These are phyloP conservation scores for Aspergillus panamensis DNA, from an alignment of 495 filamentous ascomycete genomes.

Conservation along the genomic window DNA sequence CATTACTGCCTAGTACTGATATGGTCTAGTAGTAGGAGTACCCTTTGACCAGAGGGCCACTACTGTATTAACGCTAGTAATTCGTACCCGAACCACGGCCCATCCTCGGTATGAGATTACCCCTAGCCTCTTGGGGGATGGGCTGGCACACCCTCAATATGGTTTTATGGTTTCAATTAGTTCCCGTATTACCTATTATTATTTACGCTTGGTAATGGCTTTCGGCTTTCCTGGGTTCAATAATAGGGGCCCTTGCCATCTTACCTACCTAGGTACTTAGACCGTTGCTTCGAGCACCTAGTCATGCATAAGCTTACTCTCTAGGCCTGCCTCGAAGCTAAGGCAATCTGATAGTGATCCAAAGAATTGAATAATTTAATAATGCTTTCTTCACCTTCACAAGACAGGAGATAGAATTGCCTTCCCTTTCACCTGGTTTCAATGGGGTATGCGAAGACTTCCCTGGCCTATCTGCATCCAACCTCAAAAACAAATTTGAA, in stretches of 20 bases:
- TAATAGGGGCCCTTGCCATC: no score
- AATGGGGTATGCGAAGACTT: neutral
- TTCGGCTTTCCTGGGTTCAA: neutral
- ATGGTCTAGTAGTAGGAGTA: slow-evolving; percentile 5
- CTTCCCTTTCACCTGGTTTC: neutral
- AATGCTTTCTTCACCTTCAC: neutral
- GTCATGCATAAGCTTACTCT: neutral
- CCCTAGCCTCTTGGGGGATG: slow-evolving; percentile 20
- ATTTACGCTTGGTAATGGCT: slow-evolving; percentile 1
- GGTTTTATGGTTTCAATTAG: neutral
- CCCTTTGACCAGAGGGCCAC: neutral
- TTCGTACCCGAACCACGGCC: slow-evolving; percentile 21
- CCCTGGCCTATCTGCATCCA: neutral
- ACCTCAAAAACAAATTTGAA: slow-evolving; percentile 3
- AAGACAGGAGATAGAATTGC: neutral
- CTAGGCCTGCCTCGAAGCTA: neutral
- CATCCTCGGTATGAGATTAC: slow-evolving; percentile 5
- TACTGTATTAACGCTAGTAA: neutral
- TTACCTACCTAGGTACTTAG: neutral
- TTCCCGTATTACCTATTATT: slow-evolving; percentile 2
- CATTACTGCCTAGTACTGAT: neutral
- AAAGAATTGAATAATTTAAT: neutral
- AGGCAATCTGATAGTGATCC: neutral
- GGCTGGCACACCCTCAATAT: neutral
- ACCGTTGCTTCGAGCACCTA: neutral